phyloP scores from a whole-genome alignment of 225 moss, liverwort and hornwort genomes.

The Lunularia cruciata region DNA sequence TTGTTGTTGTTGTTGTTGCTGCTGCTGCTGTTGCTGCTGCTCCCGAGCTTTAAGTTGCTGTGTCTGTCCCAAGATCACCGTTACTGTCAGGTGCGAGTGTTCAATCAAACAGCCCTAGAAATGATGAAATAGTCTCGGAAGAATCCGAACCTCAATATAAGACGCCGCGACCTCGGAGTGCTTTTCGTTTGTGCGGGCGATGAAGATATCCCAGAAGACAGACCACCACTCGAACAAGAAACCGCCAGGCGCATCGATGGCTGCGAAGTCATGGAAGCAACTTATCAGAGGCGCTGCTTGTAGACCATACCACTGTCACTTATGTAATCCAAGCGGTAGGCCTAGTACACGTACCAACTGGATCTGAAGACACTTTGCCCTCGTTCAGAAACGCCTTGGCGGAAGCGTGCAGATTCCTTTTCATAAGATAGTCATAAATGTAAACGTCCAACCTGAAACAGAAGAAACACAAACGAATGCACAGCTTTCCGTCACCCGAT shows the following conservation, averaged over 20 bases:
- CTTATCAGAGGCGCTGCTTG: slow-evolving; percentile 3
- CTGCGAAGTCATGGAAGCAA: slow-evolving; percentile 43
- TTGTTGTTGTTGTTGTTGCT: slow-evolving; percentile 53
- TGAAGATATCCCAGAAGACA: slow-evolving; percentile 99
- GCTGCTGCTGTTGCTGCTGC: slow-evolving; percentile 61
- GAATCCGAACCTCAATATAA: slow-evolving; percentile 85
- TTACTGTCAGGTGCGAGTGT: background rate
- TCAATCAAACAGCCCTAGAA: background rate
- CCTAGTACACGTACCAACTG: slow-evolving; percentile 68
- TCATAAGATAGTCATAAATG: slow-evolving; percentile 95
- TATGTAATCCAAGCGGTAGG: background rate
- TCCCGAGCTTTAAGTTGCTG: slow-evolving; percentile 65
- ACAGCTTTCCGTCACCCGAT: background rate
- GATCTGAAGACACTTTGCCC: slow-evolving; percentile 98
- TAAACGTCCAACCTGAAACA: slow-evolving; percentile 94
- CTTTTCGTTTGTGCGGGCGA: slow-evolving; percentile 98
- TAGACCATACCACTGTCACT: background rate
- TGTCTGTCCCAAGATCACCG: slow-evolving; percentile 45
- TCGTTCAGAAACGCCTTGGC: slow-evolving; percentile 94
- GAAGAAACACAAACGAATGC: slow-evolving; percentile 3
- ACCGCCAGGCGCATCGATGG: slow-evolving; percentile 97
- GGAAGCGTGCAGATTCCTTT: slow-evolving; percentile 91
- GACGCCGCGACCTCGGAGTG: slow-evolving; percentile 99
- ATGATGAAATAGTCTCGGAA: background rate
- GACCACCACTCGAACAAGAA: slow-evolving; percentile 99